Base-by-base conservation (phyloP, 305 asterid genomes). In the Fraxinus platypoda region DNA sequence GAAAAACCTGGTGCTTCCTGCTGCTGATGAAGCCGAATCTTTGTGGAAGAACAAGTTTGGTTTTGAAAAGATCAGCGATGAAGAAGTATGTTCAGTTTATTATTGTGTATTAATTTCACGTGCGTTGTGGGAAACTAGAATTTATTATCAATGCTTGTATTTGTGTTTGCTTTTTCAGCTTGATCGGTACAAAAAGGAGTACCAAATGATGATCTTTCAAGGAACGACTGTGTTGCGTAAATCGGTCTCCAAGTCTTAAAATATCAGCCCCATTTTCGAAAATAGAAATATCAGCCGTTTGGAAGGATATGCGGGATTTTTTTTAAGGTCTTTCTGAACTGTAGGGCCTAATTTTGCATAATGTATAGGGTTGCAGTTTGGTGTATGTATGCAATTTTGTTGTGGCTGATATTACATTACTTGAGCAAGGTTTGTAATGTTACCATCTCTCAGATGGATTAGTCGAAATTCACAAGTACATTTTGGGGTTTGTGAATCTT, bases 1-100 rank as follows among this genome's bases (percentile, higher is more conserved):
- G 85, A 88, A 88, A 83, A 85, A 79, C 66, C 68, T 95, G 62
- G 94, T 95, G 77, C 94, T 95, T 80, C 94, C 98, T 4, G 92
- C 98, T 76, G 98, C 98, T 31, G 91, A 86, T 66, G 97, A 91
- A 85, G 97, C 97, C 4, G 91, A 91, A 83, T 86, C 93, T 1
- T 74, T 94, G 80, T 95, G 98, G 98, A 92, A 76, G 75, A 88
- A 86, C 41, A 95, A 88, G 62, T 94, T 94, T 33, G 94, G 95
- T 7, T 95, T 95, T 76, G 85, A 81, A 78, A 90, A 89, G 84
- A 88, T 95, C 0, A 72, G 74, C 9, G 81, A 85, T 35, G 92
- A 90, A 81, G 86, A 95, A 91, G 97, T 93, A 37, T 17, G 85
- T 80, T 71, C 46, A 33, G 35, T 3, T n/a, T 13, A 4, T 66